Percentiles rank a stretch among this genome's conserved stretches.
phyloP scores from a whole-genome alignment of 768 basidiomycete species.

The Phanerodontia chrysosporium region DNA sequence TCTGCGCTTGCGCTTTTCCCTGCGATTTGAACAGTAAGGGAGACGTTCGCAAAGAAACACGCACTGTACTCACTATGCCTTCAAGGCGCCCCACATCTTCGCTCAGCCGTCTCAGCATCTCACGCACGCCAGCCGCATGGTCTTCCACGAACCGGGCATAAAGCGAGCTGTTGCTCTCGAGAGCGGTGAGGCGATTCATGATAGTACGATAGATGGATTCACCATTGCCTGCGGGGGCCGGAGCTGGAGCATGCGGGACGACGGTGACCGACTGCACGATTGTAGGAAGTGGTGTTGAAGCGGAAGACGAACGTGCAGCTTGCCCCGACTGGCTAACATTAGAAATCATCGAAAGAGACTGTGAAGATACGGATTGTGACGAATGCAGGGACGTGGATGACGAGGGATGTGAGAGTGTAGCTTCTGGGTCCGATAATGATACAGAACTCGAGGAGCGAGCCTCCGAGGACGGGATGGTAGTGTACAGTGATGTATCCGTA shows the following conservation, averaged over 20 bases:
- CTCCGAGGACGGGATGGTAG: constrained; percentile 12
- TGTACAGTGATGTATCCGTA: constrained; percentile 18
- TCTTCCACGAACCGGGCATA: constrained; percentile 86
- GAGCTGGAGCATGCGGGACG: constrained; percentile 18
- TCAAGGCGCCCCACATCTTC: constrained; percentile 79
- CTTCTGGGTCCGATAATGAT: constrained; percentile 9
- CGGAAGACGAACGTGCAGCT: not conserved
- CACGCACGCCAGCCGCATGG: constrained; percentile 72
- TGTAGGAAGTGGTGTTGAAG: not conserved
- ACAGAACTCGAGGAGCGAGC: constrained; percentile 12
- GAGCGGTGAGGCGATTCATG: constrained; percentile 82
- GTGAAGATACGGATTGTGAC: constrained; percentile 4
- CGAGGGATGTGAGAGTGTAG: not conserved
- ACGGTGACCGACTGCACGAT: constrained; percentile 12
- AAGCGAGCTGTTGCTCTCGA: constrained; percentile 86
- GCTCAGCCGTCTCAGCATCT: constrained; percentile 67
- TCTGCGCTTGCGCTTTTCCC: constrained; percentile 69
- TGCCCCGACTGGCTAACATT: constrained; percentile 5
- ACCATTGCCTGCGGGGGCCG: constrained; percentile 38
- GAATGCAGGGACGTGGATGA: not conserved
- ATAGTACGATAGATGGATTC: constrained; percentile 97
- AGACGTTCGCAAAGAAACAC: no score
- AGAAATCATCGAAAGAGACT: constrained; percentile 6
- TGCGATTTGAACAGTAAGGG: no score
- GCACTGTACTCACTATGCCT: constrained; percentile 56